These are phyloP conservation scores for Juglanconis sp. DNA, from an alignment of 2,329 filamentous ascomycete species.

Conservation along the genomic window DNA sequence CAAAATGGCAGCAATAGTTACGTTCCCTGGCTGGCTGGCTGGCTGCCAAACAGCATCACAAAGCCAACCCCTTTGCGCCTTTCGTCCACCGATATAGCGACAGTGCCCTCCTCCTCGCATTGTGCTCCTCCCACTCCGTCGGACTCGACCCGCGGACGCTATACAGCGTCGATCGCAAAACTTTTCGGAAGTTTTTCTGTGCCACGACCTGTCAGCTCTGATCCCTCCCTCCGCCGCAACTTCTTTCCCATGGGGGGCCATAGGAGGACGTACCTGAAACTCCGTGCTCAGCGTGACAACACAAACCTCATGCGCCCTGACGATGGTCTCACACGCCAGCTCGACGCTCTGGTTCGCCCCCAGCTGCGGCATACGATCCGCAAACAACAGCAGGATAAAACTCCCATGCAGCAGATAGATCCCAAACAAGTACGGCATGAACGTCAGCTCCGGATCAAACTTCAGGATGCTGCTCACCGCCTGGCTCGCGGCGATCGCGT, in stretches of 20 bases:
- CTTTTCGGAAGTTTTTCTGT: slow-evolving; percentile 53
- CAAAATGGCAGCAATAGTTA: too few species aligned
- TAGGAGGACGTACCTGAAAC: slow-evolving; percentile 38
- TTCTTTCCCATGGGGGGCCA: background rate
- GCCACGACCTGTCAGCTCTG: background rate
- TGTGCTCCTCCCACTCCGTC: slow-evolving; percentile 40
- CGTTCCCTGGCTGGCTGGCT: too few species aligned
- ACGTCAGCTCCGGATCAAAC: slow-evolving; percentile 47
- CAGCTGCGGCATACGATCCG: slow-evolving; percentile 46
- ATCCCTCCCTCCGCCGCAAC: background rate
- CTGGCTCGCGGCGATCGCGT: slow-evolving; percentile 44
- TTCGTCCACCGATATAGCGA: slow-evolving; percentile 51
- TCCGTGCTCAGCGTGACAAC: slow-evolving; percentile 48
- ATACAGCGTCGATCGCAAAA: slow-evolving; percentile 47
- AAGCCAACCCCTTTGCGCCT: slow-evolving; percentile 32
- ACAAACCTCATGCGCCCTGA: slow-evolving; percentile 48
- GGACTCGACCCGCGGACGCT: slow-evolving; percentile 40
- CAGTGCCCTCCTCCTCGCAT: slow-evolving; percentile 45
- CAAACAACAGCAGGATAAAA: slow-evolving; percentile 46
- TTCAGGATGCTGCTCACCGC: slow-evolving; percentile 43
- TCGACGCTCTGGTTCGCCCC: slow-evolving; percentile 43
- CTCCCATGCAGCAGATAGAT: slow-evolving; percentile 51
- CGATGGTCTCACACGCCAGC: slow-evolving; percentile 47
- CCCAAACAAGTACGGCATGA: slow-evolving; percentile 51
- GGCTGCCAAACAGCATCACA: slow-evolving; percentile 20